These are phyloP conservation scores for Geotrichum fermentans DNA, from an alignment of 1,139 yeast species.

Conservation along the genomic window DNA sequence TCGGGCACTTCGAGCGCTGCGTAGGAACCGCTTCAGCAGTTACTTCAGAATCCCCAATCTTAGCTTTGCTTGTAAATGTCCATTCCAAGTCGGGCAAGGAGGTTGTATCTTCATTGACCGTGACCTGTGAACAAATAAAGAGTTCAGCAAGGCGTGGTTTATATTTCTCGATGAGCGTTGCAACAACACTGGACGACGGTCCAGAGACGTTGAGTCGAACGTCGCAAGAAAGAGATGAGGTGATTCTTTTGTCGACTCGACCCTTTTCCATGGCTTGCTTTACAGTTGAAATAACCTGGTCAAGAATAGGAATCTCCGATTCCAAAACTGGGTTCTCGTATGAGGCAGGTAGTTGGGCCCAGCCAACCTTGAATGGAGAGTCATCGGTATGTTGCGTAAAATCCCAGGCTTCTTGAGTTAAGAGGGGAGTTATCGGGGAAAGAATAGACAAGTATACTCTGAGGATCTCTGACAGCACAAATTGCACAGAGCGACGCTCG, in stretches of 20 bases:
- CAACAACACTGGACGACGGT: constrained; percentile 16
- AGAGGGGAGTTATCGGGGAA: constrained; percentile 76
- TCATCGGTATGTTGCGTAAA: constrained; percentile 42
- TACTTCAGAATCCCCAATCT: constrained; percentile 36
- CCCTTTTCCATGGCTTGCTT: constrained; percentile 49
- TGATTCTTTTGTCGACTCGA: constrained; percentile 46
- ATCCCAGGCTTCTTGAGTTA: constrained; percentile 87
- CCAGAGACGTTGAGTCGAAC: constrained; percentile 38
- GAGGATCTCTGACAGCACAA: constrained; percentile 61
- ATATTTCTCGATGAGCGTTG: constrained; percentile 29
- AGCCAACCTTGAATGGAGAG: constrained; percentile 54
- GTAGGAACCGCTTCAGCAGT: constrained; percentile 46
- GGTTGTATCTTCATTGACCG: constrained; percentile 35
- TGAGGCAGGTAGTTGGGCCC: constrained; percentile 40
- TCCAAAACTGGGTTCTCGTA: constrained; percentile 38
- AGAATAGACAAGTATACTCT: constrained; percentile 59
- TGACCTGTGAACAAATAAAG: constrained; percentile 60
- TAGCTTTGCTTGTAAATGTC: constrained; percentile 32
- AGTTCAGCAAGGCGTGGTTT: constrained; percentile 45
- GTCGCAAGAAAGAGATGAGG: constrained; percentile 61
- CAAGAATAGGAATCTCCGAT: constrained; percentile 38
- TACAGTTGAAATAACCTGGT: constrained; percentile 48
- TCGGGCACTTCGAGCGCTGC: constrained; percentile 62
- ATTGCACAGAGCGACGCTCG: constrained; percentile 61
- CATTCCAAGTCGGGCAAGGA: constrained; percentile 28